These are phyloP conservation scores for Boletus coccyginus DNA, from an alignment of 768 basidiomycete species.

Conservation along the genomic window DNA sequence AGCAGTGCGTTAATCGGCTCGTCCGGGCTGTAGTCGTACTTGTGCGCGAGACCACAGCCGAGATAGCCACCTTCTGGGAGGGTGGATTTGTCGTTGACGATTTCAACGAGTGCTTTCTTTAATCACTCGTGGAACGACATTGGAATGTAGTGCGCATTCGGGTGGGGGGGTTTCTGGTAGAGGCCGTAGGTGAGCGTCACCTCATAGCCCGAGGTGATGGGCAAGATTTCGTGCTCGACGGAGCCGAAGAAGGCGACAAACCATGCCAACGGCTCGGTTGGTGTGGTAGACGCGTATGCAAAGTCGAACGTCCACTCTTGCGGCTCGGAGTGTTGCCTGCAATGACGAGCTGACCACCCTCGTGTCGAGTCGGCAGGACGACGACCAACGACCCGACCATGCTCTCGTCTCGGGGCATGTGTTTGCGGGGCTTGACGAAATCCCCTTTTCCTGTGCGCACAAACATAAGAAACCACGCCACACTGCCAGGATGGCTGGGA, in stretches of 20 bases:
- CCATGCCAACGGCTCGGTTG: slow-evolving; percentile 12
- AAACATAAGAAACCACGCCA: too few relatives aligned
- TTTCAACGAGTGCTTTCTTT: not conserved
- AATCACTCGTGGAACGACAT: not conserved
- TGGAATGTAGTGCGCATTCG: not conserved
- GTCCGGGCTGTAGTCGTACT: slow-evolving; percentile 19
- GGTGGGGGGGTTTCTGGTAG: not conserved
- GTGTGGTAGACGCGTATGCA: not conserved
- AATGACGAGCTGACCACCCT: slow-evolving; percentile 4
- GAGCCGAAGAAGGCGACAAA: slow-evolving; percentile 44
- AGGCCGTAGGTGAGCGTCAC: slow-evolving; percentile 46
- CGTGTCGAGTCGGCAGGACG: slow-evolving; percentile 38
- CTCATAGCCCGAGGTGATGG: slow-evolving; percentile 40
- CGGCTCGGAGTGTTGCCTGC: not conserved
- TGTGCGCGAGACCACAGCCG: slow-evolving; percentile 34
- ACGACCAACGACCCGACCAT: slow-evolving; percentile 55
- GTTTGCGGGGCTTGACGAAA: slow-evolving; percentile 9
- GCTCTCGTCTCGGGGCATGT: slow-evolving; percentile 33
- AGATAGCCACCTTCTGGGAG: slow-evolving; percentile 33
- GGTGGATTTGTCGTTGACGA: slow-evolving; percentile 26
- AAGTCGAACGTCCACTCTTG: slow-evolving; percentile 1
- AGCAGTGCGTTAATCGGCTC: not conserved
- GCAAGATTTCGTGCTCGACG: slow-evolving; percentile 42
- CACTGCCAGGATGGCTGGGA: too few relatives aligned
- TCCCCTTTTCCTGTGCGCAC: not conserved